Base-by-base conservation (phyloP, 352 stramenopile species). In the Thalassiosira oceanica region DNA sequence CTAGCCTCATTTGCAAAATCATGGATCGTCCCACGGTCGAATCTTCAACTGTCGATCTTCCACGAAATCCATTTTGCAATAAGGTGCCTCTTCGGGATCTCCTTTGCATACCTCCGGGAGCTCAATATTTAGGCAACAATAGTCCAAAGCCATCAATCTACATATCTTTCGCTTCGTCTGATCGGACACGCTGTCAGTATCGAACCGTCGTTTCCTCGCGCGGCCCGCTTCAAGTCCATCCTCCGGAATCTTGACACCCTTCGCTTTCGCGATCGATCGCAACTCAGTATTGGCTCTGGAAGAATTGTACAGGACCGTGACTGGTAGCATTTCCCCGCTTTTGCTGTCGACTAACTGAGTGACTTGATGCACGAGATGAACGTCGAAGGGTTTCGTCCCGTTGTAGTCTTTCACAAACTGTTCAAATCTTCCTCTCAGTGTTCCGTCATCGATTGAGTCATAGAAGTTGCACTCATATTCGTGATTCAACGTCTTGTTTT, bases 101-200 rank as follows among this genome's bases (percentile, higher is more conserved):
- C 3, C 35, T 21, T 31, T 62, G 42, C 70, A 80, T n/a, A 71
- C 70, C 7, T 64, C 44, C 18, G 70, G 70, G 24, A 80, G 57
- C 37, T 71, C 39, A 13, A 80, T 54, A 44, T 80, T 80, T 28
- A 80, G 61, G 15, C 62, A 80, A 28, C 70, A 80, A 49, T 80
- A 80, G 55, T 80, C 70, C n/a, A 80, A 55, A 7, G 57, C 62
- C 29, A 75, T n/a, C 2, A 75, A 20, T 13, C 35, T 11, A 27
- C 70, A 80, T 46, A 80, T 74, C 33, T 68, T 74, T 53, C 41
- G 36, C 16, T 80, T 74, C 10, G 70, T 71, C 16, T 2, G 27
- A 43, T 63, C 41, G 21, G 70, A 71, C 10, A 80, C 61, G 28
- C 50, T 41, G 18, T 15, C 42, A 13, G 68, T 13, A 64, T 74